Evolutionary conservation across 148 eudicot genomes (phyloP), one percentile per base, ranked within the genome.

Genomic region (Camellia lanceoleosa): DNA sequence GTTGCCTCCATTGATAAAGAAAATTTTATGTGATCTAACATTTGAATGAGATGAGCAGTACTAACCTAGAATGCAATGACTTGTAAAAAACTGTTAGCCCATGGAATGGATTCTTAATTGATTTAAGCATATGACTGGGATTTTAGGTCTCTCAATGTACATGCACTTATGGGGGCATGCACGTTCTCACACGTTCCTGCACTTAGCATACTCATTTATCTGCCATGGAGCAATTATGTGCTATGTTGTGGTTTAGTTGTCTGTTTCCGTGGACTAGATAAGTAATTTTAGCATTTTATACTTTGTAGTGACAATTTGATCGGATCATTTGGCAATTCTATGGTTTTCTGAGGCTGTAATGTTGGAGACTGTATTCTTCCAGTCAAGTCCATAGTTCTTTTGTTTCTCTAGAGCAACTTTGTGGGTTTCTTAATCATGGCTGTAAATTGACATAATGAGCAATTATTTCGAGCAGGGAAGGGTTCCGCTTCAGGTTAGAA

Each of bases 401-500:
- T 60, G 44, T 43, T 43, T 74, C 74, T 49, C 11, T 18, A 70
- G 18, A 51, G 11, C 61, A 72, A 55, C 62, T 30, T 54, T 56
- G 1, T 49, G 58, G 5, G 7, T 47, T 76, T 30, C 13, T 76
- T 5, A 46, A 16, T n/a, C 4, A 61, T 67, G 46, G 52, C 0
- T 66, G 74, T 75, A 30, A 75, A 77, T 55, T 74, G 79, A 66
- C 38, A 49, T 15, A 20, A 51, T 52, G 49, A 3, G 7, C 20
- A n/a, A 51, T 73, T 80, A 49, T 73, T 55, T 80, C 59, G 49
- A 80, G 71, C 85, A 95, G 98, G 90, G 93, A 95, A 73, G 98
- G 95, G 75, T 88, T 92, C 74, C 95, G 89, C 79, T 87, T 89
- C 80, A 87, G 91, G 79, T 85, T 90, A 81, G 95, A 93, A 80